Conservation (phyloP, 805 yeast genomes). For the Saturnispora dispora region DNA sequence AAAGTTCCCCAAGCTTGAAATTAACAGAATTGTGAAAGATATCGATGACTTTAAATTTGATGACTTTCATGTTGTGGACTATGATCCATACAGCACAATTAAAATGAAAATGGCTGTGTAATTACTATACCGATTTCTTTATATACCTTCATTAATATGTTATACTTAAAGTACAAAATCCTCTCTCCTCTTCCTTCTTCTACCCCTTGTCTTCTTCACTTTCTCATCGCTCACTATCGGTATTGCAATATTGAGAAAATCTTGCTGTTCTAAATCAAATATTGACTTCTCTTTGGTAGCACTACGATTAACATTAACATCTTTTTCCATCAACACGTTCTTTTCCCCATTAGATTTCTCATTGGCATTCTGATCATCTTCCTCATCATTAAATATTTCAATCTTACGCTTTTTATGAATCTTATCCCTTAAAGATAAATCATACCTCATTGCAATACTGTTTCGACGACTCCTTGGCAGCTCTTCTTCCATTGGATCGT, state of each 20-base stretch:
- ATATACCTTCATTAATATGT: neutral
- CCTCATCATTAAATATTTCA: constrained; percentile 12
- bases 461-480: constrained; percentile 29
- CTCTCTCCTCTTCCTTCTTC: neutral
- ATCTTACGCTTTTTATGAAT: neutral
- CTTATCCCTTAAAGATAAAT: constrained; percentile 48
- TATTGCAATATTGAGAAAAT: constrained; percentile 1
- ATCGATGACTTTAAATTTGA: constrained; percentile 87
- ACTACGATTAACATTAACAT: neutral
- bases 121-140: constrained; percentile 3
- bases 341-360: neutral
- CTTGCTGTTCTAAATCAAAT: constrained; percentile 4
- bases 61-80: constrained; percentile 74
- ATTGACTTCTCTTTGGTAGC: constrained; percentile 1
- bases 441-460: constrained; percentile 59
- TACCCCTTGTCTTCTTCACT: neutral
- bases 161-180: constrained; percentile 3
- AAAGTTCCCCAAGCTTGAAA: constrained; percentile 67
- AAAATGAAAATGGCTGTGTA: constrained; percentile 97
- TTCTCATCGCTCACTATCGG: neutral
- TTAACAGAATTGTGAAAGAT: constrained; percentile 53
- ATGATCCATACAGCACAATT: constrained; percentile 74
- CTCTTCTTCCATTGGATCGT: constrained; percentile 20
- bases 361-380: constrained; percentile 3
- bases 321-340: neutral